Evolutionary conservation across 2,329 filamentous ascomycete genomes (phyloP).

Genomic region (Aspergillus melleus): DNA sequence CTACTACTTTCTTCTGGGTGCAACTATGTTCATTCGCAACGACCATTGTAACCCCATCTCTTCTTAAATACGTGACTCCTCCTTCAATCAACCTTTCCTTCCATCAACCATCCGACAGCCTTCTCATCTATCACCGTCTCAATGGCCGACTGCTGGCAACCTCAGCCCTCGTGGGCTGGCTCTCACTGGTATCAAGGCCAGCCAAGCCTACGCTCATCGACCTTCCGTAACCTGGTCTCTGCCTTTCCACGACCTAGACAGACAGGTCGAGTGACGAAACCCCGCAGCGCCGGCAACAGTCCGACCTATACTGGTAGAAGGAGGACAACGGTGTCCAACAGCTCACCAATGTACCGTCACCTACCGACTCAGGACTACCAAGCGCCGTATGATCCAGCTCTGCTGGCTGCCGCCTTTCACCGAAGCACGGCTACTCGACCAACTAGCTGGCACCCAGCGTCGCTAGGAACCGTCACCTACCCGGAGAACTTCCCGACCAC

Average conservation of each 20-base stretch:
- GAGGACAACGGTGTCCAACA: constrained; percentile 56
- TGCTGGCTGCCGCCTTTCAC: constrained; percentile 40
- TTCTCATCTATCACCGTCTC: constrained; percentile 7
- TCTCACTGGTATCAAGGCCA: constrained; percentile 29
- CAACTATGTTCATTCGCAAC: constrained; percentile 7
- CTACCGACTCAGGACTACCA: constrained; percentile 29
- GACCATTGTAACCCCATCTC: neutral
- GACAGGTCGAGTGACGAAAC: constrained; percentile 57
- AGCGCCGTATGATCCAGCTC: constrained; percentile 46
- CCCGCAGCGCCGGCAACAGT: constrained; percentile 68
- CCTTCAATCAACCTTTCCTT: constrained; percentile 2
- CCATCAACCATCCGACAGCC: neutral
- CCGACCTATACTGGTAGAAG: constrained; percentile 53
- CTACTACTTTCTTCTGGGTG: neutral
- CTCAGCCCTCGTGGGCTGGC: constrained; percentile 25
- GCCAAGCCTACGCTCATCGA: constrained; percentile 22
- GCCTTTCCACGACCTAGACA: constrained; percentile 54
- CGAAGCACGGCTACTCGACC: constrained; percentile 53
- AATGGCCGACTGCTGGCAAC: constrained; percentile 35
- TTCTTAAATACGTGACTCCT: neutral
- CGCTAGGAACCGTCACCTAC: constrained; percentile 40
- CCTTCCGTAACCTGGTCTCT: constrained; percentile 45
- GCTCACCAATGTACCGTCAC: constrained; percentile 46
- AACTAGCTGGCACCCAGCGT: constrained; percentile 74
- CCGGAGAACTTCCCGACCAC: constrained; percentile 21